phyloP scores from a whole-genome alignment of 345 rosid species.

The Aurinia saxatilis region DNA sequence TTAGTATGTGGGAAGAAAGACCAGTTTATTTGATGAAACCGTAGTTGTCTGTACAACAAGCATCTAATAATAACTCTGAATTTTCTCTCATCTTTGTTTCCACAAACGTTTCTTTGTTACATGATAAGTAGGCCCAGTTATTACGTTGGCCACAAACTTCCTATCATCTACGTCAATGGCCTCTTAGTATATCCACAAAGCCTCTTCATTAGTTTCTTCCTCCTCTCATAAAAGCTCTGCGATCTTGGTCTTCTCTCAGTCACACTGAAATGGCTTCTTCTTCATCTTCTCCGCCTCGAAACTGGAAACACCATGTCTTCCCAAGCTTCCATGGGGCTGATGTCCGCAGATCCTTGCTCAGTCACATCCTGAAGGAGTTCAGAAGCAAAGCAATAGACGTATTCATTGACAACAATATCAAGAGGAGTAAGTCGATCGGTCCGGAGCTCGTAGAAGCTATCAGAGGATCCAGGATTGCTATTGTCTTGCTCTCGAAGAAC shows the following conservation, averaged over 20 bases:
- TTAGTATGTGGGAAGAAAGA: too few species aligned
- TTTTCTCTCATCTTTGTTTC: too few species aligned
- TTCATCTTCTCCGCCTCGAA: background rate
- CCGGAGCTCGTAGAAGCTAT: background rate
- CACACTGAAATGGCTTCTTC: too few species aligned
- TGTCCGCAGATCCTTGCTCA: background rate
- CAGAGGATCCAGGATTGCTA: background rate
- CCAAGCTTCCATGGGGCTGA: background rate
- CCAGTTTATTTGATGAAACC: too few species aligned
- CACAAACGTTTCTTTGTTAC: too few species aligned
- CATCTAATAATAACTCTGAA: too few species aligned
- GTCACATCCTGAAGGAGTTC: background rate
- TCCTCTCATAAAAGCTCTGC: too few species aligned
- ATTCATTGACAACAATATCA: background rate
- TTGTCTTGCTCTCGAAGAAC: background rate
- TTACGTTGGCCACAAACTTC: background rate
- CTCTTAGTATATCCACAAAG: too few species aligned
- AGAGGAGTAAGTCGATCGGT: background rate
- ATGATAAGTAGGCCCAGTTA: too few species aligned
- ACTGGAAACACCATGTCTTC: background rate
- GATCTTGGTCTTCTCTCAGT: too few species aligned
- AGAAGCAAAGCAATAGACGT: background rate
- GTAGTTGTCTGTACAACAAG: too few species aligned
- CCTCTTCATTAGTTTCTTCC: too few species aligned
- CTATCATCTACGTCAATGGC: constrained; percentile 36